Conservation (phyloP, 2,329 filamentous ascomycete genomes). For the Lachnellula hyalina region DNA sequence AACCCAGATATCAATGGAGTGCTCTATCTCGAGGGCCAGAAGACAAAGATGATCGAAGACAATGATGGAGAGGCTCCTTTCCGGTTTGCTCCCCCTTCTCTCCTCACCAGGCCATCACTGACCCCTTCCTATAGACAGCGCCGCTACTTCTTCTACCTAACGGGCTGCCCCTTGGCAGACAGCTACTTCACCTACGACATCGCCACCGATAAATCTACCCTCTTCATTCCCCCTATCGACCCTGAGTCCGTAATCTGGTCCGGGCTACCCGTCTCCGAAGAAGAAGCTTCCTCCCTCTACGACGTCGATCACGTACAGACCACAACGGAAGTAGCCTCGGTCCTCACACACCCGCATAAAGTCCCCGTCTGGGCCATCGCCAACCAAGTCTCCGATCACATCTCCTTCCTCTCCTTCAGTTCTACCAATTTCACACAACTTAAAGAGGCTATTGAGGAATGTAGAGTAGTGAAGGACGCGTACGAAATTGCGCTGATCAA, state of each 20-base stretch:
- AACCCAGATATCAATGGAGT: slow-evolving; percentile 62
- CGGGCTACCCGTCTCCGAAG: slow-evolving; percentile 71
- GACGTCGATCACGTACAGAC: slow-evolving; percentile 75
- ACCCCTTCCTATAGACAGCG: slow-evolving; percentile 57
- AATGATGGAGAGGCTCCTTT: slow-evolving; percentile 80
- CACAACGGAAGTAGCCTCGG: slow-evolving; percentile 69
- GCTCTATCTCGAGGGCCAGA: slow-evolving; percentile 83
- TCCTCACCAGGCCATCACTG: slow-evolving; percentile 1
- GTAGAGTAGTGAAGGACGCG: slow-evolving; percentile 66
- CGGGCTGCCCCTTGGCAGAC: slow-evolving; percentile 76
- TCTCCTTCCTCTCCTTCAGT: slow-evolving; percentile 67
- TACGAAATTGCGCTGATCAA: slow-evolving; percentile 69
- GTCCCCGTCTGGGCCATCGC: slow-evolving; percentile 66
- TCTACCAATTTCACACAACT: slow-evolving; percentile 52
- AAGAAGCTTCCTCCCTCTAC: slow-evolving; percentile 71
- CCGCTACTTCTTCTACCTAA: slow-evolving; percentile 91
- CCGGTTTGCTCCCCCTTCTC: slow-evolving; percentile 43
- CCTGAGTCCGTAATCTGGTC: slow-evolving; percentile 92
- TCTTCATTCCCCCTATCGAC: slow-evolving; percentile 88
- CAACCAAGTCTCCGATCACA: slow-evolving; percentile 66
- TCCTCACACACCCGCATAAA: slow-evolving; percentile 40
- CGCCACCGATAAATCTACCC: slow-evolving; percentile 62
- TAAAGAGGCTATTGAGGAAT: slow-evolving; percentile 61
- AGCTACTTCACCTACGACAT: slow-evolving; percentile 79
- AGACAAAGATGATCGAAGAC: slow-evolving; percentile 78